phyloP scores from a whole-genome alignment of 768 basidiomycete genomes.

The Leucosporidium scottii region DNA sequence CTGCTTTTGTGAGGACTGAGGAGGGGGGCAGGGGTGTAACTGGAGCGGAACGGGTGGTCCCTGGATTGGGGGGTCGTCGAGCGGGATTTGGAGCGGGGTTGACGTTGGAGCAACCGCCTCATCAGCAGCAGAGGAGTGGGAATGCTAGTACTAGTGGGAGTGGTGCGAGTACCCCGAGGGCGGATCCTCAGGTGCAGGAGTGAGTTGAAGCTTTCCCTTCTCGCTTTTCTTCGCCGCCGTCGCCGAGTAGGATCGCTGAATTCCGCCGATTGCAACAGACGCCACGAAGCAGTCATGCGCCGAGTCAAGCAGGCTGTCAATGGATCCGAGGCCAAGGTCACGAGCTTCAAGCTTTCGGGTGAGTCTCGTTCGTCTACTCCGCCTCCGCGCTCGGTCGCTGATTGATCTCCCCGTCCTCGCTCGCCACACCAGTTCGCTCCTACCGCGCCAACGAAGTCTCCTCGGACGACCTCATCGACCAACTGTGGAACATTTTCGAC shows the following conservation, averaged over 20 bases:
- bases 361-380: no score
- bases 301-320: slow-evolving; percentile 50
- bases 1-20: slow-evolving; percentile 18
- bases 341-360: slow-evolving; percentile 38
- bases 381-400: no score
- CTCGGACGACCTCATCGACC: slow-evolving; percentile 77
- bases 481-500: slow-evolving; percentile 73
- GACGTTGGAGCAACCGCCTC: slow-evolving; percentile 6
- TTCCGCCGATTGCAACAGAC: no score
- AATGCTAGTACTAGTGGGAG: not conserved
- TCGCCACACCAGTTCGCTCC: slow-evolving; percentile 62
- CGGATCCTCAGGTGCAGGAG: no score
- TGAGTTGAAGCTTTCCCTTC: no score
- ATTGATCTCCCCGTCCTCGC: no score
- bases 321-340: slow-evolving; percentile 41
- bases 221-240: no score
- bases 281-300: slow-evolving; percentile 56
- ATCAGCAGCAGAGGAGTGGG: not conserved
- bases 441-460: slow-evolving; percentile 69
- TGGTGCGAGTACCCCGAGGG: no score
- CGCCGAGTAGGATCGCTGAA: no score
- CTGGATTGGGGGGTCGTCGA: slow-evolving; percentile 19
- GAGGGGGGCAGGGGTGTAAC: not conserved
- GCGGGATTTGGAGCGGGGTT: slow-evolving; percentile 18
- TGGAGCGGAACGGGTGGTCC: slow-evolving; percentile 33